phyloP scores from a whole-genome alignment of 441 rosid genomes.

The Jatropha podagrica region DNA sequence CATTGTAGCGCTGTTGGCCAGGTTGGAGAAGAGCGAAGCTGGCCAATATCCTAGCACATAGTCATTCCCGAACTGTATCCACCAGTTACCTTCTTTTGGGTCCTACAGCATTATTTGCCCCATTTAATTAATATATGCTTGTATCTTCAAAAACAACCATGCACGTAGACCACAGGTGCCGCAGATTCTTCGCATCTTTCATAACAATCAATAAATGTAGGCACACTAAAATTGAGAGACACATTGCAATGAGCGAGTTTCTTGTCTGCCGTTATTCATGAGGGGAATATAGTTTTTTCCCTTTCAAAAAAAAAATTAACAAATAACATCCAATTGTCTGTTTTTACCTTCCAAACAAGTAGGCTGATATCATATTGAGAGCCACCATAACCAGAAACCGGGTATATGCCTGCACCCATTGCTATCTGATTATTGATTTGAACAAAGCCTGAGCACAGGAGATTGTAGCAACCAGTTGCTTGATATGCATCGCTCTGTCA shows the following conservation, averaged over 20 bases:
- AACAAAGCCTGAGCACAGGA: conserved; percentile 82
- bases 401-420: conserved; percentile 88
- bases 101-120: conserved; percentile 43
- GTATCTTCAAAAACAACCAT: neutral
- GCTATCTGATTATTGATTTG: conserved; percentile 78
- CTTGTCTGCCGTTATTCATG: neutral
- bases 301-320: neutral
- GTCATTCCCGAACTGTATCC: conserved; percentile 81
- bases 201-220: neutral
- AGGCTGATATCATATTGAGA: conserved; percentile 84
- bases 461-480: conserved; percentile 94
- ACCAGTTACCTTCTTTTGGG: conserved; percentile 88
- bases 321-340: neutral
- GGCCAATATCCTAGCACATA: conserved; percentile 87
- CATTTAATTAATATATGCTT: no score
- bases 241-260: neutral
- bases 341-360: conserved; percentile 78
- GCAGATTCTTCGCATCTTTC: neutral
- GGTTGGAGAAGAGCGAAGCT: conserved; percentile 71
- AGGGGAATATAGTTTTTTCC: neutral
- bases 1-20: conserved; percentile 72
- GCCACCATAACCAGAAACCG: conserved; percentile 65
- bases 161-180: neutral
- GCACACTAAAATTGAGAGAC: neutral
- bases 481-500: conserved; percentile 89